Base-by-base conservation (phyloP, 768 basidiomycete species). In the Hypsizygus marmoreus region DNA sequence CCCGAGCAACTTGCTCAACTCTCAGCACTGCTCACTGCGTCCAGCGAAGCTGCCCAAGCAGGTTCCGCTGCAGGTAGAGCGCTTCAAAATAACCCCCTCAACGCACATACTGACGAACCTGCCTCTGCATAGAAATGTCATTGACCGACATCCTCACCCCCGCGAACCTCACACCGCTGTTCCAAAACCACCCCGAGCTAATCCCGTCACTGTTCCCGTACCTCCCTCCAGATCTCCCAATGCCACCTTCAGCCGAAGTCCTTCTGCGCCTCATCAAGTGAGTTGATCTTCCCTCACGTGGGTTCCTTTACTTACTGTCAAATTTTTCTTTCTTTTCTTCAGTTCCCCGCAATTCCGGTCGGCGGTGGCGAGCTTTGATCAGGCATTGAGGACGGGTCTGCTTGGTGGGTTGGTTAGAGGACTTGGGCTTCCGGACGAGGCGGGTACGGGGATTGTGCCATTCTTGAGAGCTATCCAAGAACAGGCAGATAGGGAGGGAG, bases 341-440 rank as follows among this genome's bases (percentile, higher is more conserved):
- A 80, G 78, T 49, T 89, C 88, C 1, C 86, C 90, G 0, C 92
- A 89, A 56, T 93, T 95, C 68, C 84, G 87, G 49, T 70, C 80
- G 4, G 86, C 89, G 1, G 88, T 94, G 14, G 71, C 79, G 2
- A 88, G 79, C 60, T 78, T 97, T 36, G 93, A 97, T 60, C 84
- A 87, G 58, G 93, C 91, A 5, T 71, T 97, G 43, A 72, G 85
- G 39, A 93, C 88, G 0, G 93, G 93, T 6, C 66, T 91, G 40
- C 69, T 94, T 2, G 84, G 83, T 5, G 80, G 76, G 1, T 72
- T 95, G 14, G 90, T 95, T 46, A 71, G 83, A 25, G 78, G 82
- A 19, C 71, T 97, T 6, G 93, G 92, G 2, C 68, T 97, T 28
- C 89, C 91, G 0, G 90, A 88, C 58, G 87, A 86, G 55, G 93